Conservation (phyloP, 257 asterid genomes). For the Ehretia macrophylla region DNA sequence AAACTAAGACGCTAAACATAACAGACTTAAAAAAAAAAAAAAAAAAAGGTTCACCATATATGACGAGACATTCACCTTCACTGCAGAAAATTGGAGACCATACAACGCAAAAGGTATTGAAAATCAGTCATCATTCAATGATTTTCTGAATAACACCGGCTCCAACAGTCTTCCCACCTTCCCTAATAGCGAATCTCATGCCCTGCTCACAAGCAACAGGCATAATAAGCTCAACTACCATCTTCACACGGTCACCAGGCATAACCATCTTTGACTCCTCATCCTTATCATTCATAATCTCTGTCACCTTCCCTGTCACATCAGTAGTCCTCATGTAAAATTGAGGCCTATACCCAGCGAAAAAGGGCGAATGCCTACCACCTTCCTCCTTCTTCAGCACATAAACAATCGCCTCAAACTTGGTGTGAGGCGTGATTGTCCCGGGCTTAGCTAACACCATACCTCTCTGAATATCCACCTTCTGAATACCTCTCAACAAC, state of each 20-base stretch:
- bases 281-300: slow-evolving; percentile 43
- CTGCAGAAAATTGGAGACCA: slow-evolving; percentile 16
- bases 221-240: slow-evolving; percentile 91
- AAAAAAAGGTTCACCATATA: slow-evolving; percentile 36
- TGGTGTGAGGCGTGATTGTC: slow-evolving; percentile 72
- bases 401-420: slow-evolving; percentile 71
- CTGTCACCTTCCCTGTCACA: slow-evolving; percentile 46
- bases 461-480: slow-evolving; percentile 79
- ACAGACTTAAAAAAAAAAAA: slow-evolving; percentile 10
- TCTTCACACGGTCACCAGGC: slow-evolving; percentile 96
- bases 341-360: slow-evolving; percentile 92
- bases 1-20: slow-evolving; percentile 18
- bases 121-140: slow-evolving; percentile 38
- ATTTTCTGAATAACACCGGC: slow-evolving; percentile 87
- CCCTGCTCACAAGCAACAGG: slow-evolving; percentile 96
- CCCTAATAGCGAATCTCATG: slow-evolving; percentile 94
- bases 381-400: slow-evolving; percentile 99
- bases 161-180: slow-evolving; percentile 96
- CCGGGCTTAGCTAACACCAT: slow-evolving; percentile 95
- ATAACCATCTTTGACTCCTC: slow-evolving; percentile 96
- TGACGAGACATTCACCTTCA: slow-evolving; percentile 21
- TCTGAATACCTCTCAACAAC: slow-evolving; percentile 87
- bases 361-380: slow-evolving; percentile 93
- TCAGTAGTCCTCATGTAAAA: slow-evolving; percentile 98
- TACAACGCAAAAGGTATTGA: slow-evolving; percentile 13